Base-by-base conservation (phyloP, 768 basidiomycete species). In the Podaxis mareebaensis region DNA sequence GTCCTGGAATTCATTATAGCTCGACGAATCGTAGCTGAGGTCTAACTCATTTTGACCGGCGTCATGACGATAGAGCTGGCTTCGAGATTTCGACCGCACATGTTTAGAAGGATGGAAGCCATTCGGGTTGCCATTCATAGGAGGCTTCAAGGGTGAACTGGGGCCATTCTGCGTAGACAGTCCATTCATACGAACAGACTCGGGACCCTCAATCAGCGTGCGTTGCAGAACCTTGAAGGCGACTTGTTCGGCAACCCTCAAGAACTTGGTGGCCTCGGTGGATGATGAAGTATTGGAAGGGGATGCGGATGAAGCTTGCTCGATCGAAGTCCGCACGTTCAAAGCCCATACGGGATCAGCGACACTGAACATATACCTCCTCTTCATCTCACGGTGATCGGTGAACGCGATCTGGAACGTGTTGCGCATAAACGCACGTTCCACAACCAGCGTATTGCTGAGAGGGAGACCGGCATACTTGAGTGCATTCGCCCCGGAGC, bases 281-380 rank as follows among this genome's bases (percentile, higher is more conserved):
- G 77, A 69, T 22, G 74, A 68, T 13, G 65, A 59, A n/a, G 71
- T 56, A 40, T 66, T 58, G 13, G 75, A 70, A 17, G 73, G 68
- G 24, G 82, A 78, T 26, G 67, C 49, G 13, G 75, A 72, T 15
- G 74, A 69, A n/a, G 82, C 79, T 26, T 77, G 79, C 54, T 90
- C 89, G 56, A 90, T 87, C 67, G 91, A 84, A 61, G 84, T 84
- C 70, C 84, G 85, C 65, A 94, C 75, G 28, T 85, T 87, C 3
- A 84, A 81, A 0, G 81, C 82, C 92, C 92, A 94, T 42, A 91
- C 79, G 0, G 89, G 83, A 69, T 95, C 93, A 56, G 90, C 86
- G 48, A 97, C 87, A 66, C 92, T 95, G 80, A 97, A 98, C 88
- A 97, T 95, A 77, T 99, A 99, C 70, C 89, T 87, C 67, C 95